Conservation (phyloP, 768 basidiomycete genomes). For the Kondoa subrosea region DNA sequence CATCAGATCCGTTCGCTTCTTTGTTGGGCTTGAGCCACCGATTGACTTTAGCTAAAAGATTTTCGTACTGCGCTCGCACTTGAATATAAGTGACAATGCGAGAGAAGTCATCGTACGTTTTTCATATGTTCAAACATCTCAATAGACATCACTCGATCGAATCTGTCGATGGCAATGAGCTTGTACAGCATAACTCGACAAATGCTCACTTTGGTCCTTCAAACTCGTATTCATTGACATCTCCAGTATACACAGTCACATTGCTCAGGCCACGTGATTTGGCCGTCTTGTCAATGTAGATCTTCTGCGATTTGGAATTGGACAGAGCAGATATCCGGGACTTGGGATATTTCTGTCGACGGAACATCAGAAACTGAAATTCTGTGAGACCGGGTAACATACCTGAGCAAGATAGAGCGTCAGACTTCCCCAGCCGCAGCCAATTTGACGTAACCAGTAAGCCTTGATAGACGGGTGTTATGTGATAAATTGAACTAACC, state of each 20-base stretch:
- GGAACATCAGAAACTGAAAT: neutral
- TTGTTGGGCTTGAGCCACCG: conserved; percentile 45
- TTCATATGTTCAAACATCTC: conserved; percentile 37
- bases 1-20: conserved; percentile 27
- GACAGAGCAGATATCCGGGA: conserved; percentile 48
- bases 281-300: conserved; percentile 44
- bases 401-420: conserved; percentile 50
- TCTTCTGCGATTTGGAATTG: conserved; percentile 52
- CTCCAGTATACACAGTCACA: conserved; percentile 46
- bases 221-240: conserved; percentile 51
- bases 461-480: conserved; percentile 31
- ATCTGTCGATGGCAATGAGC: conserved; percentile 33
- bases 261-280: conserved; percentile 42
- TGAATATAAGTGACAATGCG: conserved; percentile 42
- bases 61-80: conserved; percentile 52
- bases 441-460: conserved; percentile 29
- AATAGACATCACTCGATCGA: conserved; percentile 54
- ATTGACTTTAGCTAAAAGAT: conserved; percentile 45
- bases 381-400: too few species aligned
- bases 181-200: too few species aligned
- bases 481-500: conserved; percentile 36
- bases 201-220: conserved; percentile 36
- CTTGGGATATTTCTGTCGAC: conserved; percentile 48
- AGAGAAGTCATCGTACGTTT: neutral
- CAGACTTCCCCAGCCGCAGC: conserved; percentile 49